Conservation (phyloP, 169 alveolate species). For the Neospora caninum region DNA sequence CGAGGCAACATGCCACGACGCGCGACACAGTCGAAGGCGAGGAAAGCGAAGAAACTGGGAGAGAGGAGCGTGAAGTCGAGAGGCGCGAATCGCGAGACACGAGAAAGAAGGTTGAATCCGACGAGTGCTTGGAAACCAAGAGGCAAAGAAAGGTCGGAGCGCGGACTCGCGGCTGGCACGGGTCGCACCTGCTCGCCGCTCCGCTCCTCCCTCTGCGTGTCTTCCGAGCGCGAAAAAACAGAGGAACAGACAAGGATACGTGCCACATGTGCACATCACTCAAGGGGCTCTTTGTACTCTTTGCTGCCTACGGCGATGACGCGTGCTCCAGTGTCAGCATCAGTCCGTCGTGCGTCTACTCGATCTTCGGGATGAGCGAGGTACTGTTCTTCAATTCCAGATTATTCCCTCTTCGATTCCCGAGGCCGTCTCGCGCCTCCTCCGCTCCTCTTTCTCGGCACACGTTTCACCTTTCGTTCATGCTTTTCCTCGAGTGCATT, state of each 20-base stretch:
- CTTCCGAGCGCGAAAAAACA: background rate
- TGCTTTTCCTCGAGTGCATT: too few relatives aligned
- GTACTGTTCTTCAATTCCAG: background rate
- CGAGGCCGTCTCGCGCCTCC: too few relatives aligned
- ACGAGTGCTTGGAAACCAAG: too few relatives aligned
- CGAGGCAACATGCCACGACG: too few relatives aligned
- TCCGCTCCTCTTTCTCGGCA: too few relatives aligned
- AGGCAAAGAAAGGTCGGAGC: background rate
- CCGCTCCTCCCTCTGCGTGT: background rate
- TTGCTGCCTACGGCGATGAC: slow-evolving; percentile 8
- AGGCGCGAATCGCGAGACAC: too few relatives aligned
- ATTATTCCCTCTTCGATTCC: too few relatives aligned
- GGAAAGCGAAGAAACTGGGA: too few relatives aligned
- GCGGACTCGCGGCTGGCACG: background rate
- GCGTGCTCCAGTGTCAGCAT: background rate
- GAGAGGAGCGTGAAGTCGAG: too few relatives aligned
- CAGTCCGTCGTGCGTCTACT: background rate
- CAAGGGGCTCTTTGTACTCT: background rate
- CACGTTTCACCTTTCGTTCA: too few relatives aligned
- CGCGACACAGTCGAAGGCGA: too few relatives aligned
- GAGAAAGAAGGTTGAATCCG: too few relatives aligned
- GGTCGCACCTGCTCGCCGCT: background rate
- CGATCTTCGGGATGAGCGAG: slow-evolving; percentile 3
- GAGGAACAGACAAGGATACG: background rate
- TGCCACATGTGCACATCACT: background rate